These are phyloP conservation scores for Lasiodiplodia gonubiensis DNA, from an alignment of 2,329 filamentous ascomycete species.

Conservation along the genomic window DNA sequence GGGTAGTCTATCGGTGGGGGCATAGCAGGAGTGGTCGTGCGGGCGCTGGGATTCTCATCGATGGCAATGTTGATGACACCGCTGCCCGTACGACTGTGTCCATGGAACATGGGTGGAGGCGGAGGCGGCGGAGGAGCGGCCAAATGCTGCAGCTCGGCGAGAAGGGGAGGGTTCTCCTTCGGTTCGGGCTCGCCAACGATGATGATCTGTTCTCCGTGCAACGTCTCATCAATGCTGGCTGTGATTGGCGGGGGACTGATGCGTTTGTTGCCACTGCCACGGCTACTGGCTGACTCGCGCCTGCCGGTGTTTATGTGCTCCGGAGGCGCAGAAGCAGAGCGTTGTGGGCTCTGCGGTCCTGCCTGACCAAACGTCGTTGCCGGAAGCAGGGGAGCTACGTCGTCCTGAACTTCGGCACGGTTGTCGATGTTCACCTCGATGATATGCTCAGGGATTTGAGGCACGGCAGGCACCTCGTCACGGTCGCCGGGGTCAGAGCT, in stretches of 20 bases:
- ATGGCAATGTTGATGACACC: slow-evolving; percentile 55
- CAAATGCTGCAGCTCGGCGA: slow-evolving; percentile 68
- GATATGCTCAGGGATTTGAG: slow-evolving; percentile 61
- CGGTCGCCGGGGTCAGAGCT: slow-evolving; percentile 60
- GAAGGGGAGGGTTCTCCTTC: slow-evolving; percentile 51
- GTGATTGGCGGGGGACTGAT: slow-evolving; percentile 49
- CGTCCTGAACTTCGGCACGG: slow-evolving; percentile 48
- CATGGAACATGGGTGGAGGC: slow-evolving; percentile 46
- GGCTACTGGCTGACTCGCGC: slow-evolving; percentile 45
- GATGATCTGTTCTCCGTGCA: slow-evolving; percentile 51
- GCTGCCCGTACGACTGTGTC: slow-evolving; percentile 35
- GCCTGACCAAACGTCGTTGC: slow-evolving; percentile 55
- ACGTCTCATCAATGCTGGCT: slow-evolving; percentile 61
- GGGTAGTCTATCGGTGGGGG: slow-evolving; percentile 25
- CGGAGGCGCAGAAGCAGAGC: slow-evolving; percentile 56
- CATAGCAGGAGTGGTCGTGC: slow-evolving; percentile 24
- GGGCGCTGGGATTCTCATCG: slow-evolving; percentile 45
- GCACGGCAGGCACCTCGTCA: slow-evolving; percentile 59
- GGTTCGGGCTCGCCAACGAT: slow-evolving; percentile 48
- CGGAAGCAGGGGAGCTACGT: slow-evolving; percentile 54
- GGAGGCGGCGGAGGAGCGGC: slow-evolving; percentile 60
- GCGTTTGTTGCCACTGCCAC: slow-evolving; percentile 45
- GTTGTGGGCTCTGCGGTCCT: slow-evolving; percentile 40
- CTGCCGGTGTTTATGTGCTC: slow-evolving; percentile 47
- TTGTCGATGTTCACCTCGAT: slow-evolving; percentile 32